These are phyloP conservation scores for Mortierella sp. DNA, from an alignment of 371 early-diverging fungal genomes.

Conservation along the genomic window DNA sequence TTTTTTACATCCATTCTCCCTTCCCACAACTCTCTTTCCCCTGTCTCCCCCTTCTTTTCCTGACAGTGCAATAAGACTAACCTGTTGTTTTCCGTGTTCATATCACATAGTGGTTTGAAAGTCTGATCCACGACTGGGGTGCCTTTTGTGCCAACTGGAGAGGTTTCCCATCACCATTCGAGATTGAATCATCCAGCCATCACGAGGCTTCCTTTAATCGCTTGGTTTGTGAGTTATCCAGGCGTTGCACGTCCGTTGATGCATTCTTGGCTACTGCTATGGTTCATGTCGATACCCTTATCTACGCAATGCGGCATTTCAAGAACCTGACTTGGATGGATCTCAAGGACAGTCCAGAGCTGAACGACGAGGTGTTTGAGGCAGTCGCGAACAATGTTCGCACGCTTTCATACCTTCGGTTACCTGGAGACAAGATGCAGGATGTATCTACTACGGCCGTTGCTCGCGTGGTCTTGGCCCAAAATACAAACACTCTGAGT, in stretches of 20 bases:
- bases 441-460: conserved; percentile 24
- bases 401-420: conserved; percentile 30
- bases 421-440: conserved; percentile 30
- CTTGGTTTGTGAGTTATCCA: conserved; percentile 28
- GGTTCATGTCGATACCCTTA: conserved; percentile 25
- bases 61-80: neutral
- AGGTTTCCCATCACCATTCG: conserved; percentile 5
- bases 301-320: conserved; percentile 39
- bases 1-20: neutral
- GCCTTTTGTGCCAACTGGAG: conserved; percentile 34
- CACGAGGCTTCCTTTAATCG: conserved; percentile 46
- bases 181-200: conserved; percentile 18
- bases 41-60: neutral
- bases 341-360: conserved; percentile 35
- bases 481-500: conserved; percentile 23
- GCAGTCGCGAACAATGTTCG: conserved; percentile 28
- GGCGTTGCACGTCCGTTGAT: conserved; percentile 28
- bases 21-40: neutral
- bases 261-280: conserved; percentile 28
- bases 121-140: conserved; percentile 40
- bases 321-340: conserved; percentile 38
- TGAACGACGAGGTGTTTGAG: conserved; percentile 29
- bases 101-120: conserved; percentile 31
- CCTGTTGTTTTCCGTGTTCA: neutral
- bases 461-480: conserved; percentile 29